These are phyloP conservation scores for Coemansia sp. DNA, from an alignment of 192 early-diverging fungal genomes.

Conservation along the genomic window DNA sequence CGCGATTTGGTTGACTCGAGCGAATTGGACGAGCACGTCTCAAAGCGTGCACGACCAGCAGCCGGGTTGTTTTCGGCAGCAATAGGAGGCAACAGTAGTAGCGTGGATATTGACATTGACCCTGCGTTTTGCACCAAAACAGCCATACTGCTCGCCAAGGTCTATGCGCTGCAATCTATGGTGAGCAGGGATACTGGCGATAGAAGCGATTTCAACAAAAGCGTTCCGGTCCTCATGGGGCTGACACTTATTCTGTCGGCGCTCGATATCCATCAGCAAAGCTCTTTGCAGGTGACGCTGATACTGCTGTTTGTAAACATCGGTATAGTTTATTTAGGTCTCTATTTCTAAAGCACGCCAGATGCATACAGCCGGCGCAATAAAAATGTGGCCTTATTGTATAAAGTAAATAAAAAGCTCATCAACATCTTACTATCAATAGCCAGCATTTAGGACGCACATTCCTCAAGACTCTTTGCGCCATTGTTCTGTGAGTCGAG, in stretches of 20 bases:
- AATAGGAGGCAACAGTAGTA: background rate
- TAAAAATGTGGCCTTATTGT: too few species aligned
- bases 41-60: slow-evolving; percentile 2
- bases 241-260: slow-evolving; percentile 36
- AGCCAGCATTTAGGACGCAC: too few species aligned
- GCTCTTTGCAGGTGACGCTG: slow-evolving; percentile 17
- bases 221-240: slow-evolving; percentile 7
- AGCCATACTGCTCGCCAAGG: slow-evolving; percentile 27
- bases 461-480: background rate
- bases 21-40: background rate
- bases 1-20: background rate
- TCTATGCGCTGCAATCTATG: slow-evolving; percentile 25
- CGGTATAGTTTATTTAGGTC: background rate
- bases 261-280: slow-evolving; percentile 22
- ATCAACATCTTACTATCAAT: too few species aligned
- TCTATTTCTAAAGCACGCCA: background rate
- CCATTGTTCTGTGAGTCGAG: too few species aligned
- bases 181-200: background rate
- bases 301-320: background rate
- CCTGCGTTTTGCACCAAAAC: slow-evolving; percentile 36
- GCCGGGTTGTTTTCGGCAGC: too few species aligned
- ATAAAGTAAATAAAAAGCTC: too few species aligned
- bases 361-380: background rate
- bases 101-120: too few species aligned
- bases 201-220: slow-evolving; percentile 1